Evolutionary conservation across 495 filamentous ascomycete species (phyloP), one percentile per base, ranked within the genome.

Genomic region (Aspergillus conjunctus): DNA sequence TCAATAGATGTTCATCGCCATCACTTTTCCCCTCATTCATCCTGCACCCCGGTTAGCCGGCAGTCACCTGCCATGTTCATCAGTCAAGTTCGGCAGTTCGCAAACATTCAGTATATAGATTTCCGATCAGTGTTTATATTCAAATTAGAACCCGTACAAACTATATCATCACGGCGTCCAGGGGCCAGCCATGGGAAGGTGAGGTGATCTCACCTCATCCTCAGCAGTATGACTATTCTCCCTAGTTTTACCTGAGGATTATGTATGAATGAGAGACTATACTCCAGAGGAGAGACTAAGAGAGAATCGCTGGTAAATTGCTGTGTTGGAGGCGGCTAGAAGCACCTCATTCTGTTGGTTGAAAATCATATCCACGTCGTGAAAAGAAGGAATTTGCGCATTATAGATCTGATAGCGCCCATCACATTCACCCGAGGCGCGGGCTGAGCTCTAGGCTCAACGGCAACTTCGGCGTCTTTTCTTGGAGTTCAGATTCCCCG

Each of bases 401-500:
- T 26, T 26, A 26, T 26, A 26, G 26, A 26, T n/a, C n/a, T n/a
- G n/a, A n/a, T n/a, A n/a, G n/a, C n/a, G n/a, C n/a, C n/a, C n/a
- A n/a, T 46, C 5, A 46, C 43, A 20, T 48, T 48, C 17, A 20
- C 44, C 20, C 44, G 17, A 22, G 18, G 6, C n/a, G 7, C 6
- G 15, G 44, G 44, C 6, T 26, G 26, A 26, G 26, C 26, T 26
- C 26, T 26, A 26, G 20, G 6, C 7, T 48, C 20, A 48, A 21
- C 44, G 44, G 44, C 44, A 48, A 48, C 44, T 48, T 48, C 44
- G 44, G 44, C n/a, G n/a, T 48, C n/a, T 48, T 48, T 48, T 21
- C n/a, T 26, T 26, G 26, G 26, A 26, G 26, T 26, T 5, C 2
- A 26, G 26, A 26, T 26, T 26, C 26, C 26, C 26, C 26, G 26